Conservation (phyloP, 176 grass and related monocot genomes). For the Dendrocalamus sinicus region DNA sequence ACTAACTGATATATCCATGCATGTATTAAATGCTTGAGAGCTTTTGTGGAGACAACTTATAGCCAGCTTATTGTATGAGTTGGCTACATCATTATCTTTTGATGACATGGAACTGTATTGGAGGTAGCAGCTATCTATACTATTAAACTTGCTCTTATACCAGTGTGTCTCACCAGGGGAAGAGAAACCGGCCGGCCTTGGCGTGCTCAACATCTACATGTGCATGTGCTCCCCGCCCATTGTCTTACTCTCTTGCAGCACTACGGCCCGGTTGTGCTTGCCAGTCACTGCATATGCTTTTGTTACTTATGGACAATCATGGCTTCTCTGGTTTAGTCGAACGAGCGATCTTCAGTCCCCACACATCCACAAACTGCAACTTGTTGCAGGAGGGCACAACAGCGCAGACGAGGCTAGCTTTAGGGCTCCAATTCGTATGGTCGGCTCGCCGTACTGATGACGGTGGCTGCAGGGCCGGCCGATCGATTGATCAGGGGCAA, state of each 20-base stretch:
- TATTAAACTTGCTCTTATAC: too few relatives aligned
- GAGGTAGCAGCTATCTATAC: too few relatives aligned
- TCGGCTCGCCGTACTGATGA: not conserved
- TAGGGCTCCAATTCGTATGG: not conserved
- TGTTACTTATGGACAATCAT: not conserved
- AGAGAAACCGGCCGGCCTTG: not conserved
- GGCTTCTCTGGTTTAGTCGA: not conserved
- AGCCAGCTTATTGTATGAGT: too few relatives aligned
- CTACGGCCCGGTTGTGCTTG: not conserved
- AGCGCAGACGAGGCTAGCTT: not conserved
- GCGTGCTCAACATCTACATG: slow-evolving; percentile 22
- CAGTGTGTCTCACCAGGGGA: not conserved
- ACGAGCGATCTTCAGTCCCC: not conserved
- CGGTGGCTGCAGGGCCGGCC: not conserved
- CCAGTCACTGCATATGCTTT: not conserved
- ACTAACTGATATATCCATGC: too few relatives aligned
- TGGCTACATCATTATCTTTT: too few relatives aligned
- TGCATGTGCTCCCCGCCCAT: not conserved
- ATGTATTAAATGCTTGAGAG: too few relatives aligned
- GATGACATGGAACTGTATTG: too few relatives aligned
- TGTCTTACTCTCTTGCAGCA: not conserved
- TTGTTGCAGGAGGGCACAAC: not conserved
- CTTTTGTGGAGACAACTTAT: too few relatives aligned
- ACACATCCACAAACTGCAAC: not conserved
- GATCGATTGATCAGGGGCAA: not conserved